Base-by-base conservation (phyloP, 2,329 filamentous ascomycete species). In the Aspergillus novoparasiticus region DNA sequence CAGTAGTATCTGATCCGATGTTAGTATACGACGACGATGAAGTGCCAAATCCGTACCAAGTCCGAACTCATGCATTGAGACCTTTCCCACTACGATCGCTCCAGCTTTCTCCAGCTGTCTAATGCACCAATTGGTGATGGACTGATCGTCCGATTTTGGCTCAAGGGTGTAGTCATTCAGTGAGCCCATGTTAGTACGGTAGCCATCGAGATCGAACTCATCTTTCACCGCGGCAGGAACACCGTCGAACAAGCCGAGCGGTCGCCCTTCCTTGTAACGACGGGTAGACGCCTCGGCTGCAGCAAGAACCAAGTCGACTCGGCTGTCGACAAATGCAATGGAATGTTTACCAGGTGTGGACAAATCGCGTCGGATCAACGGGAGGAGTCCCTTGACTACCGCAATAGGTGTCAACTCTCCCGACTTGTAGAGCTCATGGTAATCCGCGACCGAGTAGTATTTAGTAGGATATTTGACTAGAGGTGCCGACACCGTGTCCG, bases 171-270 rank as follows among this genome's bases (percentile, higher is more conserved):
- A 81, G 61, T 88, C 81, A 50, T 86, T 83, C 63, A 77, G 80
- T 69, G 89, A 87, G 41, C 89, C 91, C 46, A 83, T 78, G 64
- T 86, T 87, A 65, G 82, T 85, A 34, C 85, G 82, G 72, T 91
- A 92, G 21, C 89, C 90, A 69, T 86, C 81, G 30, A 91, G 82
- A 64, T 88, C 82, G 23, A 87, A 83, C 69, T 94, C 91, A 70
- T 93, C 91, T 78, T 94, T 94, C 70, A 93, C 86, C 1, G 88
- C 89, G 45, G 93, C 84, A 0, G 91, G 92, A 1, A 94, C 87
- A 11, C 92, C 92, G 70, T 94, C 91, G 3, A 94, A 80, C 11
- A 90, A 75, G n/a, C 90, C 83, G 10, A 90, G 76, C 1, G 87
- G 84, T 65, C 83, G 83, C 0, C 89, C 89, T 11, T 82, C 80